phyloP scores from a whole-genome alignment of 805 yeast genomes.

The Metschnikowia matae region DNA sequence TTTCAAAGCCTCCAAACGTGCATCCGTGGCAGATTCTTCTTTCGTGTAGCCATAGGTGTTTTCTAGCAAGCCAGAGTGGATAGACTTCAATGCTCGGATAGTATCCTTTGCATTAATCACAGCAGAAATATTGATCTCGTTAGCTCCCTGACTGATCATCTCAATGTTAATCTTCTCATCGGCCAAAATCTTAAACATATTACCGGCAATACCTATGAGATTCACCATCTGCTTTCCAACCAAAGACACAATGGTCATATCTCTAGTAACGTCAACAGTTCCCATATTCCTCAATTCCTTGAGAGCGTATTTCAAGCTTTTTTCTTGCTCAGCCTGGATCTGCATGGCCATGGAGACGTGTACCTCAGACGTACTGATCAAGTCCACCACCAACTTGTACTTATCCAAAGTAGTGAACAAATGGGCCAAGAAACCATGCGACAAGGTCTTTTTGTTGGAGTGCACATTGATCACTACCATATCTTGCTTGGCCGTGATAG shows the following conservation, averaged over 20 bases:
- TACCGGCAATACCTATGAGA: slow-evolving; percentile 93
- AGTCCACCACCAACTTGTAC: slow-evolving; percentile 83
- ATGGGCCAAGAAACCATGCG: slow-evolving; percentile 92
- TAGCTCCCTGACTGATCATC: slow-evolving; percentile 98
- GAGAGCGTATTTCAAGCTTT: slow-evolving; percentile 64
- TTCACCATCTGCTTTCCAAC: slow-evolving; percentile 98
- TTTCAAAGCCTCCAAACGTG: slow-evolving; percentile 16
- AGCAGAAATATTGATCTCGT: slow-evolving; percentile 94
- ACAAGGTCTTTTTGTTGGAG: slow-evolving; percentile 85
- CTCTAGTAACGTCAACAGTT: slow-evolving; percentile 79
- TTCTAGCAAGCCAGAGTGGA: slow-evolving; percentile 74
- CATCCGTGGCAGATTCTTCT: slow-evolving; percentile 17
- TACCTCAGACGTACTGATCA: slow-evolving; percentile 95
- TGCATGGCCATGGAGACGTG: slow-evolving; percentile 98
- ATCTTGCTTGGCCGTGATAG: slow-evolving; percentile 91
- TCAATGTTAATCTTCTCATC: slow-evolving; percentile 90
- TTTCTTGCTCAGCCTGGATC: slow-evolving; percentile 61
- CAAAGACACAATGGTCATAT: slow-evolving; percentile 86
- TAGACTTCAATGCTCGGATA: slow-evolving; percentile 76
- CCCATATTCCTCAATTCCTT: slow-evolving; percentile 79
- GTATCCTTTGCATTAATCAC: slow-evolving; percentile 84
- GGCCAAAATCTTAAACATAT: slow-evolving; percentile 92
- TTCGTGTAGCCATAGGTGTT: slow-evolving; percentile 23
- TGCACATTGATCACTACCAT: slow-evolving; percentile 91
- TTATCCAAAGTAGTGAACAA: slow-evolving; percentile 84